A percentile compares a stretch with the other conserved stretches of the same genome.
These are phyloP conservation scores for Akanthomyces muscarius DNA, from an alignment of 2,329 filamentous ascomycete genomes.

Conservation along the genomic window DNA sequence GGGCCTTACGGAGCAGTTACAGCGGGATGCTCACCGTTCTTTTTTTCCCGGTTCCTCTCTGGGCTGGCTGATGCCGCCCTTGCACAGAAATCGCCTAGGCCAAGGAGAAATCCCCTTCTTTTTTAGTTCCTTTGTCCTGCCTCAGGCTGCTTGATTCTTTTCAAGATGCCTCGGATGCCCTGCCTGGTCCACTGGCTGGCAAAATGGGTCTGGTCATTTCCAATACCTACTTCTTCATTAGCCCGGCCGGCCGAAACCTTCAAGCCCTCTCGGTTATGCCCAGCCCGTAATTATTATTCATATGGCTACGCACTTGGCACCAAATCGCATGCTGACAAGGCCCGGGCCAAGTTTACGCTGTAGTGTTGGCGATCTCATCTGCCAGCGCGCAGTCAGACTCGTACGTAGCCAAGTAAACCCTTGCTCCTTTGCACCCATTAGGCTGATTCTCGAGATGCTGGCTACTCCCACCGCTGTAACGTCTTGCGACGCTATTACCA, in stretches of 20 bases:
- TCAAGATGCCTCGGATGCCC: not conserved
- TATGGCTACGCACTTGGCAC: too few relatives aligned
- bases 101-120: not conserved
- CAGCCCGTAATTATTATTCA: not conserved
- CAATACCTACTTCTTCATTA: constrained; percentile 13
- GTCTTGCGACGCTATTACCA: too few relatives aligned
- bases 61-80: not conserved
- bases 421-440: too few relatives aligned
- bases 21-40: constrained; percentile 6
- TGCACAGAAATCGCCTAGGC: not conserved
- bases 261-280: not conserved
- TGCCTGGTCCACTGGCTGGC: not conserved
- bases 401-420: too few relatives aligned
- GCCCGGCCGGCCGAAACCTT: not conserved
- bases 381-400: too few relatives aligned
- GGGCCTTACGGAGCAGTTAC: not conserved
- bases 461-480: too few relatives aligned
- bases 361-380: too few relatives aligned
- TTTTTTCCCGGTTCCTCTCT: not conserved
- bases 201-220: not conserved
- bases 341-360: too few relatives aligned
- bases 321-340: too few relatives aligned
- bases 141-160: too few relatives aligned
- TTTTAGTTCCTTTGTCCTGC: not conserved
- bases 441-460: too few relatives aligned